Conservation (phyloP, 176 grass and related monocot species). For the Calamus simplicifolius region DNA sequence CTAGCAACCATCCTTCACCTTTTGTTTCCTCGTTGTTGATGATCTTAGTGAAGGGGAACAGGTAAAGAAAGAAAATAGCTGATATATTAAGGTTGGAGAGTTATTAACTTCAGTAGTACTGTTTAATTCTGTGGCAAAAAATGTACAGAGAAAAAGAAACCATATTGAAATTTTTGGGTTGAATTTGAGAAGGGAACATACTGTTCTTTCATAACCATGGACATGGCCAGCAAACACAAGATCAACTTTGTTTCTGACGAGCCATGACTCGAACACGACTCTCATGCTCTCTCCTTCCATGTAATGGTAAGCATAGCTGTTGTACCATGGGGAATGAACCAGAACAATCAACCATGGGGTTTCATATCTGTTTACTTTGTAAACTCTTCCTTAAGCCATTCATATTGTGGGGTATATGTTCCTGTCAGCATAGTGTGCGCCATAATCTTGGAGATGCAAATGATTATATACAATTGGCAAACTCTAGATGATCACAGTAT, state of each 20-base stretch:
- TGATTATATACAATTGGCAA: no score
- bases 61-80: no score
- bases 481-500: no score
- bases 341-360: slow-evolving; percentile 57
- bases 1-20: no score
- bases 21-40: no score
- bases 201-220: slow-evolving; percentile 52
- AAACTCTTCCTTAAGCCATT: slow-evolving; percentile 48
- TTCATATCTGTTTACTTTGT: slow-evolving; percentile 20
- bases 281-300: slow-evolving; percentile 73
- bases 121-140: no score
- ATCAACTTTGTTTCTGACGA: slow-evolving; percentile 46
- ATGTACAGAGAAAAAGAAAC: neutral
- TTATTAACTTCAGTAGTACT: neutral
- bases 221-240: slow-evolving; percentile 45
- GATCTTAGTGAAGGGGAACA: no score
- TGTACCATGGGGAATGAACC: slow-evolving; percentile 65
- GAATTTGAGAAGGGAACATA: slow-evolving; percentile 8
- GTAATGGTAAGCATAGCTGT: slow-evolving; percentile 71
- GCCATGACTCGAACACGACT: slow-evolving; percentile 43
- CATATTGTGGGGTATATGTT: slow-evolving; percentile 67
- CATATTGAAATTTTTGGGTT: no score
- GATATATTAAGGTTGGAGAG: no score
- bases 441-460: no score
- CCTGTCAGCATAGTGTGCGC: slow-evolving; percentile 2